A percentile compares a stretch with the other conserved stretches of the same genome.
Conservation (phyloP, 331 rosid genomes). For the Acacia concinna region DNA sequence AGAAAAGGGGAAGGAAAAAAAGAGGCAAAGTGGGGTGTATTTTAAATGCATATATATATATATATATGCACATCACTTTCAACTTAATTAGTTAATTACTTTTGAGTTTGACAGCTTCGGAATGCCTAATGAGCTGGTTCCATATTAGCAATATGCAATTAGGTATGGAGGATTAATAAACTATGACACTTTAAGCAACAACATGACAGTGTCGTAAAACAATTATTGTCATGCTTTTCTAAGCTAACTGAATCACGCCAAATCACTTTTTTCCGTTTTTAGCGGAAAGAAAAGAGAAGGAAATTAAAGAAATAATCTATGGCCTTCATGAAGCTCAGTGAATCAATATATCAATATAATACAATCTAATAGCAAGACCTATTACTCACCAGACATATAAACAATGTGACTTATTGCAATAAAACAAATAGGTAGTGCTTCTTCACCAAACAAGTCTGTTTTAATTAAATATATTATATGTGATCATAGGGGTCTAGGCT, state of each 20-base stretch:
- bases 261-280: background rate
- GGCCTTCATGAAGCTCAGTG: conserved; percentile 1
- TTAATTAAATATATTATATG: background rate
- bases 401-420: background rate
- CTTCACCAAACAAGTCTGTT: conserved; percentile 1
- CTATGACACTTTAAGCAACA: background rate
- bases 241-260: background rate
- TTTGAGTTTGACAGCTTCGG: background rate
- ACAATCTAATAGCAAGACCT: background rate
- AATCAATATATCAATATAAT: background rate
- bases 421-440: conserved; percentile 20
- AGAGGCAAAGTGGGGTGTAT: background rate
- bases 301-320: background rate
- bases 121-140: conserved; percentile 3
- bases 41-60: background rate
- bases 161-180: background rate
- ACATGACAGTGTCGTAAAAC: background rate
- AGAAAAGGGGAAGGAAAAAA: background rate
- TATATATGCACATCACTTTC: background rate
- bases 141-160: background rate
- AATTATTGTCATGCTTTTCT: background rate
- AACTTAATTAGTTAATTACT: background rate
- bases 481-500: conserved; percentile 11
- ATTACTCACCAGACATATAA: background rate
- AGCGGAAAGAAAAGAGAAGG: background rate